phyloP scores from a whole-genome alignment of 2,329 filamentous ascomycete genomes.

The Dryadomyces quercus-mongolicae region DNA sequence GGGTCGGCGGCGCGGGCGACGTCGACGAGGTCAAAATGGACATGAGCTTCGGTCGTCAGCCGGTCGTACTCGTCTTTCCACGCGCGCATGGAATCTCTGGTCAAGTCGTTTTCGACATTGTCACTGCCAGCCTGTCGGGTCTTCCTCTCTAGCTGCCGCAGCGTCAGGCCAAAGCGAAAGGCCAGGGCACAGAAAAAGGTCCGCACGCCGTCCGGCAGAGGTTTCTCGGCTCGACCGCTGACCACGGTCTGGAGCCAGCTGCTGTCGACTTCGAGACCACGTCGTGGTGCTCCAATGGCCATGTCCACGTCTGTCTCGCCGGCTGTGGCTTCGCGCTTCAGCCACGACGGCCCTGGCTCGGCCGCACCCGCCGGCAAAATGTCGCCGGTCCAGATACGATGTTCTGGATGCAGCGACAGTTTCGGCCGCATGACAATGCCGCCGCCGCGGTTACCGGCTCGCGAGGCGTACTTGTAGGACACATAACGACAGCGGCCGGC shows the following conservation, averaged over 20 bases:
- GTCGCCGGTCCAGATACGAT: constrained; percentile 10
- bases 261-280: constrained; percentile 6
- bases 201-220: constrained; percentile 7
- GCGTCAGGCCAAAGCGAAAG: constrained; percentile 17
- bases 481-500: constrained; percentile 12
- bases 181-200: constrained; percentile 17
- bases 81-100: neutral
- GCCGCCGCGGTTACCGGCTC: constrained; percentile 12
- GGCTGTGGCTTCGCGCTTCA: neutral
- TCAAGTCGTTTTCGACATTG: neutral
- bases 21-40: constrained; percentile 10
- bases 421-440: constrained; percentile 17
- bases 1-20: constrained; percentile 23
- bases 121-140: no score
- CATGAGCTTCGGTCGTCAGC: neutral
- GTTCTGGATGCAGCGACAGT: constrained; percentile 19
- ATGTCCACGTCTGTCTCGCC: constrained; percentile 8
- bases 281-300: constrained; percentile 10
- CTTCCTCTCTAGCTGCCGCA: constrained; percentile 3
- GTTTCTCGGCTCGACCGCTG: neutral
- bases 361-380: neutral
- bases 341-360: constrained; percentile 1
- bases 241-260: constrained; percentile 9
- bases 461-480: neutral
- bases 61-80: constrained; percentile 6